Percentiles rank a stretch among this genome's conserved stretches.
Conservation (phyloP, 2,329 filamentous ascomycete genomes). For the Geosmithia putterillii region DNA sequence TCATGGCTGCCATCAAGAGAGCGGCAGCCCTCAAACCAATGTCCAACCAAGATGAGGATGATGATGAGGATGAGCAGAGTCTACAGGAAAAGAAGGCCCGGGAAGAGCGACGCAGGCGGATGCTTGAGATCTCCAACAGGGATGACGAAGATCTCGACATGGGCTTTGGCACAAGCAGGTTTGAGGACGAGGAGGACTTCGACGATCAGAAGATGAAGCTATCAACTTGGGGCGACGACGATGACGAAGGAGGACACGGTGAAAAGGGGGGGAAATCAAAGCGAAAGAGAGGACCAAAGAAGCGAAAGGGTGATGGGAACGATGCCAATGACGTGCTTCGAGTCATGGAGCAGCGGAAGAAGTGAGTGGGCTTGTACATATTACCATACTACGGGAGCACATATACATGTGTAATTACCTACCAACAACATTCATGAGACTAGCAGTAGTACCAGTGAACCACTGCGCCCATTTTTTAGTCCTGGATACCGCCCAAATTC, state of each 20-base stretch:
- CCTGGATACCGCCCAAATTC: too few relatives aligned
- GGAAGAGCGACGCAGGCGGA: slow-evolving; percentile 57
- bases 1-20: slow-evolving; percentile 76
- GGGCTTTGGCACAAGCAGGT: slow-evolving; percentile 80
- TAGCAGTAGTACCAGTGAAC: too few relatives aligned
- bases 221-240: slow-evolving; percentile 49
- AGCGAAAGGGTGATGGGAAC: slow-evolving; percentile 68
- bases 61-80: slow-evolving; percentile 23
- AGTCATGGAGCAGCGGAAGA: slow-evolving; percentile 54
- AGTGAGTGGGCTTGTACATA: slow-evolving; percentile 2
- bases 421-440: not conserved
- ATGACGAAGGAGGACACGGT: slow-evolving; percentile 30
- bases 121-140: slow-evolving; percentile 61
- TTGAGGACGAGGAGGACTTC: slow-evolving; percentile 79
- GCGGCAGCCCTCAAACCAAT: slow-evolving; percentile 52
- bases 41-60: slow-evolving; percentile 17
- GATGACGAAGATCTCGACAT: slow-evolving; percentile 89
- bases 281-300: slow-evolving; percentile 60
- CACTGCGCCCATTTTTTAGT: too few relatives aligned
- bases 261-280: slow-evolving; percentile 36
- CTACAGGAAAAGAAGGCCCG: slow-evolving; percentile 39
- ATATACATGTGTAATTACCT: too few relatives aligned
- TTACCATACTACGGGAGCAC: not conserved
- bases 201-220: slow-evolving; percentile 56
- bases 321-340: slow-evolving; percentile 69